These are phyloP conservation scores for Bryum argenteum DNA, from an alignment of 225 moss, liverwort and hornwort genomes.

Conservation along the genomic window DNA sequence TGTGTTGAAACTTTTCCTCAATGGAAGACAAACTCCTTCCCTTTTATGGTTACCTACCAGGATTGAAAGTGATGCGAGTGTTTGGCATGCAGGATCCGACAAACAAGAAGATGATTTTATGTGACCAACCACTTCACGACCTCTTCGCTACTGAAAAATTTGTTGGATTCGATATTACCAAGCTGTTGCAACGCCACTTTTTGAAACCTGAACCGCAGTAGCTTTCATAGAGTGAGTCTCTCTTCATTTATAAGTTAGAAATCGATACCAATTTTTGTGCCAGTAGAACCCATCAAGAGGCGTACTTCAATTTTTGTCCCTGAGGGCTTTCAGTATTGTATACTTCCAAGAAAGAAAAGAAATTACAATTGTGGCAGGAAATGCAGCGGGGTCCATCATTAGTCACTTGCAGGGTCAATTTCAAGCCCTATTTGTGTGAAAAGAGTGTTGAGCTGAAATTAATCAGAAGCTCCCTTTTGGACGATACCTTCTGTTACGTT, in stretches of 20 bases:
- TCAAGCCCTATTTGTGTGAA: not conserved
- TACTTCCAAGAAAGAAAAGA: not conserved
- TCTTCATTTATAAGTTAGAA: not conserved
- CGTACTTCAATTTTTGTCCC: not conserved
- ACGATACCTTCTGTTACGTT: no score
- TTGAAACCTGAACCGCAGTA: constrained; percentile 35
- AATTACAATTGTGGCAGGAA: not conserved
- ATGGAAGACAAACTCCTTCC: no score
- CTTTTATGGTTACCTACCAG: no score
- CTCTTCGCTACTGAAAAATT: constrained; percentile 82
- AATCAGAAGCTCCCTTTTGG: no score
- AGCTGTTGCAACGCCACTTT: constrained; percentile 86
- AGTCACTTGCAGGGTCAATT: not conserved
- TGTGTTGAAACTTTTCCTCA: no score
- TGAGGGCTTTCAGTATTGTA: not conserved
- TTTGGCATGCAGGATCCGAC: constrained; percentile 64
- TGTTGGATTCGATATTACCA: constrained; percentile 75
- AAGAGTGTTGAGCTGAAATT: no score
- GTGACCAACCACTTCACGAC: constrained; percentile 76
- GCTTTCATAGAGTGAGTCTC: not conserved
- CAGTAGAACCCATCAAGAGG: not conserved
- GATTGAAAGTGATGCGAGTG: not conserved
- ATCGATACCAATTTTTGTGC: not conserved
- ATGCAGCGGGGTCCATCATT: not conserved
- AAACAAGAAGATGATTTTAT: constrained; percentile 80